Conservation (phyloP, 495 filamentous ascomycete genomes). For the Tuber magnatum region DNA sequence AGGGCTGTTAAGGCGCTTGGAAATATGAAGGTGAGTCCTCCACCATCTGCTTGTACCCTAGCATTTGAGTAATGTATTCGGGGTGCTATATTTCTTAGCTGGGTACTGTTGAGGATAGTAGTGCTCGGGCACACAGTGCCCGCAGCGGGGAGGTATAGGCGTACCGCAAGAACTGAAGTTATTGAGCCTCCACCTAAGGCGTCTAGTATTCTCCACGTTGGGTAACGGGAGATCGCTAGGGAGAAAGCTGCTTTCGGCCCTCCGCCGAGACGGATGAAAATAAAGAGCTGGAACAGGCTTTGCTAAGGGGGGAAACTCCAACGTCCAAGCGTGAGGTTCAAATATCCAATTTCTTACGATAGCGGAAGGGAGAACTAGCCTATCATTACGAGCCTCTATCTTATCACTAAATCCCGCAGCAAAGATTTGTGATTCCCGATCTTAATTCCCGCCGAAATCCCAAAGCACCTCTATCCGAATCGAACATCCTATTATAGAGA, state of each 20-base stretch:
- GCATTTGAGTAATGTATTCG: not conserved
- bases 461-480: not conserved
- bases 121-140: not conserved
- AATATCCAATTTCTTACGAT: not conserved
- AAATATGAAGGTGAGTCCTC: not conserved
- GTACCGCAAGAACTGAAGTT: not conserved
- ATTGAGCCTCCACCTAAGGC: not conserved
- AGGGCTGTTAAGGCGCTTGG: not conserved
- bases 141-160: not conserved
- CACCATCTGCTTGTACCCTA: not conserved
- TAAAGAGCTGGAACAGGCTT: not conserved
- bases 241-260: not conserved
- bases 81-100: not conserved
- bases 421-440: not conserved
- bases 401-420: not conserved
- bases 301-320: not conserved
- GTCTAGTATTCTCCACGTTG: not conserved
- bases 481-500: not conserved
- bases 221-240: not conserved
- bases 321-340: not conserved
- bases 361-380: not conserved
- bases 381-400: not conserved
- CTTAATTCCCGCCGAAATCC: not conserved
- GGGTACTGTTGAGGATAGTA: not conserved
- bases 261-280: not conserved